Base-by-base conservation (phyloP, 2,329 filamentous ascomycete species). In the Whalleya microplaca region DNA sequence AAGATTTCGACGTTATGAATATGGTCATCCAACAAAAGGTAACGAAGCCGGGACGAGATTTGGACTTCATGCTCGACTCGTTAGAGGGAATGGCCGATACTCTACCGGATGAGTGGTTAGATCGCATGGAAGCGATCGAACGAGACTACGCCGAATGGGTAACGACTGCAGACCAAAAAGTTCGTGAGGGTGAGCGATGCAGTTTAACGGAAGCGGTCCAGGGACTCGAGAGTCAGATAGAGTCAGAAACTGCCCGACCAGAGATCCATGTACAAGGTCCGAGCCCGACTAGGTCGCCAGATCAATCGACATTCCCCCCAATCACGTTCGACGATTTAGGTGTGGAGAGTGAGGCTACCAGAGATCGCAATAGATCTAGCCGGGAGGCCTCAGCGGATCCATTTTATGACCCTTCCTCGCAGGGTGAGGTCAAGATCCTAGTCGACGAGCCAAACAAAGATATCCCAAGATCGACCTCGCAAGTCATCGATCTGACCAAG, bases 11-110 rank as follows among this genome's bases (percentile, higher is more conserved):
- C 2, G 73, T 83, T n/a, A 87, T 89, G 70, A 86, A 84, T 59
- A 70, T 73, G 2, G 79, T 86, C 8, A 77, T 98, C 29, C 85
- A 89, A 54, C 77, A 82, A 29, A 90, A 89, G 63, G 85, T 97
- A 32, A 79, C 84, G 14, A 81, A 81, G 37, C 81, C 92, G 0
- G 94, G 91, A 0, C 83, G 83, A 46, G 82, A 86, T 41, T 80
- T 98, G 59, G 95, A 99, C 71, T 84, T 82, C 48, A 92, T 97
- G 83, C 81, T 99, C 14, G 93, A 99, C 73, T 82, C 85, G 29
- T 80, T 98, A 2, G 95, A 98, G 72, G 93, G 92, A 1, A 81
- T 87, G 52, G 81, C 89, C 43, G 95, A 99, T 67, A 91, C 89
- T 0, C 77, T 99, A 9, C 95, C 95, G 0, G 90, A 96, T 41